Evolutionary conservation across 2,329 filamentous ascomycete species (phyloP).

Genomic region (Sarocladium brachiariae): DNA sequence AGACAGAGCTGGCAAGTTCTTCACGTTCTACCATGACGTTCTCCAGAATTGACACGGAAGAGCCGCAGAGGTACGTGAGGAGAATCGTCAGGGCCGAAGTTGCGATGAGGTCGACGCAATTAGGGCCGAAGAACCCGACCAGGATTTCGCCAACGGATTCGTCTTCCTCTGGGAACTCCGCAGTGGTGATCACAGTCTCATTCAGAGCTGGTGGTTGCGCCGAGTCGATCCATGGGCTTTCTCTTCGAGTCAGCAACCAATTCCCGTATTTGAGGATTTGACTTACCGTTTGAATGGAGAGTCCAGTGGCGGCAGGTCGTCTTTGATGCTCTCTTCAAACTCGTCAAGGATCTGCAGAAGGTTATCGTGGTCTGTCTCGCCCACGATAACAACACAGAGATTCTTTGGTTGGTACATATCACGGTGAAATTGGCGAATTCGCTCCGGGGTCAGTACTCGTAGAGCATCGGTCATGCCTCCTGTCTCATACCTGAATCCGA

Average conservation of each 20-base stretch:
- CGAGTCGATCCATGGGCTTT: conserved; percentile 83
- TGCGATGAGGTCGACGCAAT: conserved; percentile 62
- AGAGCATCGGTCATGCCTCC: conserved; percentile 93
- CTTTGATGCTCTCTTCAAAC: conserved; percentile 81
- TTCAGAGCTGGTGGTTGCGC: conserved; percentile 65
- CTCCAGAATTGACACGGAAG: conserved; percentile 85
- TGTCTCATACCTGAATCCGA: conserved; percentile 96
- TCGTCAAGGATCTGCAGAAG: conserved; percentile 74
- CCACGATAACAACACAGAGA: conserved; percentile 83
- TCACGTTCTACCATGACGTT: conserved; percentile 91
- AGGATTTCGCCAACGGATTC: conserved; percentile 86
- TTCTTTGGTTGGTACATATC: conserved; percentile 99
- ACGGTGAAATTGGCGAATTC: conserved; percentile 89
- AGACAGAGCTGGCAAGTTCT: conserved; percentile 80
- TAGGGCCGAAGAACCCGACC: conserved; percentile 80
- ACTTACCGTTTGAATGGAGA: conserved; percentile 63
- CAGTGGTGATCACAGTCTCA: conserved; percentile 66
- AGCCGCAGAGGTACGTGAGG: conserved; percentile 83
- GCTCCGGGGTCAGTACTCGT: conserved; percentile 75
- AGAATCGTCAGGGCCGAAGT: conserved; percentile 72
- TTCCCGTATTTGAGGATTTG: neutral
- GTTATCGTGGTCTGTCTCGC: conserved; percentile 77
- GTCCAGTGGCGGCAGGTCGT: conserved; percentile 69
- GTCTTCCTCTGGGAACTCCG: conserved; percentile 94
- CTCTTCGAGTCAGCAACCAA: neutral